Percentiles rank a stretch among this genome's conserved stretches.
These are phyloP conservation scores for Geotrichum europaeum DNA, from an alignment of 1,139 yeast genomes.

Conservation along the genomic window DNA sequence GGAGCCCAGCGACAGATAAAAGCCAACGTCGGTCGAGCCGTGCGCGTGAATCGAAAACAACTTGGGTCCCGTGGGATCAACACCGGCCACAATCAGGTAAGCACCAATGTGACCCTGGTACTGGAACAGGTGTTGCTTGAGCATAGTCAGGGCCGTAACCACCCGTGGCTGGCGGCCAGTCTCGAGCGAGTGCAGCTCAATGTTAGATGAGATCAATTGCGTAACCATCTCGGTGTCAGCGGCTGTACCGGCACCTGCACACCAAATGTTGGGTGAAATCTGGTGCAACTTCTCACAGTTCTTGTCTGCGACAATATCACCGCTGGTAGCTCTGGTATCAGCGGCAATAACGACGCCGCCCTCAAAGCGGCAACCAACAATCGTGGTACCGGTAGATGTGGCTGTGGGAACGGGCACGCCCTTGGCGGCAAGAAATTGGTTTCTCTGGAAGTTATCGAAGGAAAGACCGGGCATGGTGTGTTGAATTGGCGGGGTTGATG, in stretches of 20 bases:
- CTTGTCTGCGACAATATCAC: conserved; percentile 94
- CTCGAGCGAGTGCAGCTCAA: conserved; percentile 81
- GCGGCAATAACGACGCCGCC: conserved; percentile 98
- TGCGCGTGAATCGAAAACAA: conserved; percentile 92
- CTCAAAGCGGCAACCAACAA: conserved; percentile 87
- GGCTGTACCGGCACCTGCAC: conserved; percentile 99
- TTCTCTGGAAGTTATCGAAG: conserved; percentile 90
- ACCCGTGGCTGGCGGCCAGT: conserved; percentile 87
- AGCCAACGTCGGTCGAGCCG: conserved; percentile 95
- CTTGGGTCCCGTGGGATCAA: conserved; percentile 93
- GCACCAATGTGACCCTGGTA: conserved; percentile 98
- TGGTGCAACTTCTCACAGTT: conserved; percentile 95
- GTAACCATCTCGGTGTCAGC: conserved; percentile 99
- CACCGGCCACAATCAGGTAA: conserved; percentile 92
- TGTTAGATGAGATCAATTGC: conserved; percentile 80
- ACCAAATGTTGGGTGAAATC: conserved; percentile 91
- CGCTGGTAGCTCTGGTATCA: conserved; percentile 96
- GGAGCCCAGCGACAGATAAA: conserved; percentile 85
- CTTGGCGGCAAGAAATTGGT: conserved; percentile 58
- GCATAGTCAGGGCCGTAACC: conserved; percentile 84
- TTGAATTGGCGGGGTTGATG: not conserved
- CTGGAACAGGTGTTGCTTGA: conserved; percentile 91
- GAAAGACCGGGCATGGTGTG: conserved; percentile 75
- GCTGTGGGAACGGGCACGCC: conserved; percentile 80
- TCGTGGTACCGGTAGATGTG: conserved; percentile 96